Base-by-base conservation (phyloP, 2,329 filamentous ascomycete species). In the Paecilomyces dactylethromorphus region DNA sequence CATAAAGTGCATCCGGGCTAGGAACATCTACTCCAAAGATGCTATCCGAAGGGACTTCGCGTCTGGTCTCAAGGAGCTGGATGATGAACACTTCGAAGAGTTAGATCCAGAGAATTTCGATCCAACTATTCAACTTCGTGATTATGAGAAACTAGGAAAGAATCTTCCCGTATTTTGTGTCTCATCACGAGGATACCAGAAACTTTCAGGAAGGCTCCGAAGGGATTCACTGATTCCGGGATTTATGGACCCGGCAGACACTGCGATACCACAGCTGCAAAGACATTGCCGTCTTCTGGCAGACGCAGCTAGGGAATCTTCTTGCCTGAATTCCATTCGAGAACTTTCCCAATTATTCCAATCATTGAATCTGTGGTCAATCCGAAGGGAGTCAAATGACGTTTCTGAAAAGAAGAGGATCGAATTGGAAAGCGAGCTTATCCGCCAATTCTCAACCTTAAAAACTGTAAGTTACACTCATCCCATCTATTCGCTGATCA, bases 81-180 rank as follows among this genome's bases (percentile, higher is more conserved):
- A 45, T 45, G 39, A 45, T 2, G 39, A 45, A 2, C n/a, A 45
- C 2, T 10, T 21, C 1, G 39, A 45, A 18, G 39, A 18, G 21
- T 8, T 45, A 3, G 39, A 45, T n/a, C 39, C 39, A 5, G 39
- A 45, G 5, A 45, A 45, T 18, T 45, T 45, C 18, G 39, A 45
- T 18, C 39, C 39, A 0, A 78, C 82, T 1, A 66, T 79, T n/a
- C 80, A 85, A 6, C 52, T 76, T 2, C 78, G 84, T 10, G 80
- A 88, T 64, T 88, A 88, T 56, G 78, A 83, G 0, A 70, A 83
- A 51, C 78, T 87, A 7, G 84, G 82, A 0, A 69, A 69, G 8
- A 76, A 74, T 0, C 74, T 89, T 0, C 81, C 84, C 0, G 85
- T 89, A 1, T 89, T 87, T 65, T 88, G 85, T 61, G 82, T 88